Percentiles rank a stretch among this genome's conserved stretches.
phyloP scores from a whole-genome alignment of 1,284 basidiomycete species.

The Lignosus rhinocerotis region DNA sequence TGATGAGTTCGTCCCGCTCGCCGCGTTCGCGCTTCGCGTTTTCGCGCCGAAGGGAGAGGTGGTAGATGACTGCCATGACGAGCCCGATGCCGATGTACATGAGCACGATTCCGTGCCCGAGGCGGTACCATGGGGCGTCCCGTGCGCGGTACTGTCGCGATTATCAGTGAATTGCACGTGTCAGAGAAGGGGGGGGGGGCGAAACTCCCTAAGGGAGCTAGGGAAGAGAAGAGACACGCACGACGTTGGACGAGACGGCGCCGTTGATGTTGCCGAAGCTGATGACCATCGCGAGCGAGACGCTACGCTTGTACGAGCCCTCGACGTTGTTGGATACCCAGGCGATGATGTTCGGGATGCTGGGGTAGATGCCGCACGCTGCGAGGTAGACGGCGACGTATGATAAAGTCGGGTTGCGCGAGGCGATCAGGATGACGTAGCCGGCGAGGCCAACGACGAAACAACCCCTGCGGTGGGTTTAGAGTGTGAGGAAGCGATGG shows the following conservation, averaged over 20 bases:
- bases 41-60: slow-evolving; percentile 39
- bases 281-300: slow-evolving; percentile 44
- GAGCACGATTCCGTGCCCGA: slow-evolving; percentile 53
- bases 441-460: slow-evolving; percentile 42
- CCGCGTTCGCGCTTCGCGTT: slow-evolving; percentile 47
- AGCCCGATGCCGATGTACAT: slow-evolving; percentile 50
- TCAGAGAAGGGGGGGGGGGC: neutral
- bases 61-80: slow-evolving; percentile 40
- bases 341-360: slow-evolving; percentile 70
- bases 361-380: slow-evolving; percentile 73
- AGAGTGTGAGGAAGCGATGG: slow-evolving; percentile 8
- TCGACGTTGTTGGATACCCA: slow-evolving; percentile 76
- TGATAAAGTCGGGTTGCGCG: slow-evolving; percentile 60
- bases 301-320: slow-evolving; percentile 48
- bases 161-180: neutral
- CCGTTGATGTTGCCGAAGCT: slow-evolving; percentile 48
- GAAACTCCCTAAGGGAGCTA: too few relatives aligned
- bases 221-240: slow-evolving; percentile 25
- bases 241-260: slow-evolving; percentile 47
- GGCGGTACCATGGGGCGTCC: slow-evolving; percentile 45
- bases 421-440: slow-evolving; percentile 70
- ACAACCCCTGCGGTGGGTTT: slow-evolving; percentile 38
- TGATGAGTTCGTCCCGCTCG: slow-evolving; percentile 49
- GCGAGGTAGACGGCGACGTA: slow-evolving; percentile 73
- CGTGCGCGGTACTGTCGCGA: slow-evolving; percentile 21